Base-by-base conservation (phyloP, 257 asterid genomes). In the Rehmannia glutinosa region DNA sequence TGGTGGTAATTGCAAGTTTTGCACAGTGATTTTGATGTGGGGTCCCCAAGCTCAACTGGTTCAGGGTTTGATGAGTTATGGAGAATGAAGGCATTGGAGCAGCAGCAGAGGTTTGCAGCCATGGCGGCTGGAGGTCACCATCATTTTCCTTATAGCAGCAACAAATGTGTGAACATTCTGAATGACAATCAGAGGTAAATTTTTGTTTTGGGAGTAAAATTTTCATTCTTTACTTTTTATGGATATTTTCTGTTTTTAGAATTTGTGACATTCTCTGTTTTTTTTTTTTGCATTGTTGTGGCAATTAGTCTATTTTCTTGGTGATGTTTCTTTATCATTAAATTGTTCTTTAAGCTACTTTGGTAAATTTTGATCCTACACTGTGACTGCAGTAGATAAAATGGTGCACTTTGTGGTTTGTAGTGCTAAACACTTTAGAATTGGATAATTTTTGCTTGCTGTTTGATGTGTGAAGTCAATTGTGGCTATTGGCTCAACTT, bases 41-140 rank as follows among this genome's bases (percentile, higher is more conserved):
- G 90, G 21, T 88, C 95, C n/a, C 95, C 95, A 0, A 65, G 74
- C 35, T 70, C 75, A 60, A 65, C 70, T 41, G 83, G 64, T 25
- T 62, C 82, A 1, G 78, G 81, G 51, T 80, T 85, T 35, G 95
- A 91, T 13, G 96, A 82, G 71, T 52, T 86, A 17, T 62, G 89
- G 62, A 83, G 90, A 41, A 56, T 85, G n/a, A 86, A 85, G 61
- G 92, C 90, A 64, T 85, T 59, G n/a, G n/a, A n/a, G n/a, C 95
- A 81, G 77, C 87, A 82, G 61, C 97, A 82, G 74, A 82, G 88
- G 69, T 62, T 83, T 60, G 90, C 87, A 12, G 73, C 84, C 62
- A 78, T 84, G 80, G 84, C 85, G 15, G 46, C 82, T 36, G 77
- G 83, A 13, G 77, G 77, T 73, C 87, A 82, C 53, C 77, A 83